Percentiles rank a stretch among this genome's conserved stretches.
Evolutionary conservation across 108 stramenopile genomes (phyloP).

Genomic region (Thalassiosira profunda): DNA sequence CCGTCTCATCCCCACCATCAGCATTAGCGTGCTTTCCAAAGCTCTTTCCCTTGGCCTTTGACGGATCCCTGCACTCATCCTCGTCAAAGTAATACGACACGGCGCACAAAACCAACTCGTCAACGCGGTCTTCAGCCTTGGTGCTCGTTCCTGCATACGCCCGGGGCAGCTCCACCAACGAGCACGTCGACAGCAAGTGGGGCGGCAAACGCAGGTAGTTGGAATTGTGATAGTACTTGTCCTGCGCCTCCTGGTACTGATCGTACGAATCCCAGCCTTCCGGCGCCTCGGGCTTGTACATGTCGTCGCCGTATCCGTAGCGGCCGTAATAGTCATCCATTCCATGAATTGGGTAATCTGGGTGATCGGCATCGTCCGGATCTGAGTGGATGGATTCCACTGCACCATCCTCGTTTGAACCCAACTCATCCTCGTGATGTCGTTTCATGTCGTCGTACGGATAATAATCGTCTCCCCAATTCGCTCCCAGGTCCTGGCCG

Average conservation of each 20-base stretch:
- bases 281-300: slow-evolving; percentile 22
- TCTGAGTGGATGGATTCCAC: background rate
- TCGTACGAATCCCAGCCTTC: slow-evolving; percentile 50
- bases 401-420: slow-evolving; percentile 1
- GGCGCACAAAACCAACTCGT: slow-evolving; percentile 68
- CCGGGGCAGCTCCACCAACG: slow-evolving; percentile 70
- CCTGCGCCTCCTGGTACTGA: slow-evolving; percentile 49
- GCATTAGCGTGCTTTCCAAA: slow-evolving; percentile 60
- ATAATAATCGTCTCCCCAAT: slow-evolving; percentile 30
- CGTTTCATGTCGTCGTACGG: slow-evolving; percentile 15
- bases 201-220: slow-evolving; percentile 84
- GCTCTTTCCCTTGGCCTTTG: slow-evolving; percentile 42
- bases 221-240: slow-evolving; percentile 75
- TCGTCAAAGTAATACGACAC: slow-evolving; percentile 89
- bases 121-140: slow-evolving; percentile 51
- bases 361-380: slow-evolving; percentile 7
- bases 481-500: background rate
- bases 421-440: slow-evolving; percentile 1
- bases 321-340: slow-evolving; percentile 34
- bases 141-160: slow-evolving; percentile 34
- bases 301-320: slow-evolving; percentile 46
- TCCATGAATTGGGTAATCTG: slow-evolving; percentile 1
- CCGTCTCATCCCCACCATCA: slow-evolving; percentile 85
- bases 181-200: slow-evolving; percentile 69
- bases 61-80: slow-evolving; percentile 81